Base-by-base conservation (phyloP, 805 yeast genomes). In the Metschnikowia kofuensis region DNA sequence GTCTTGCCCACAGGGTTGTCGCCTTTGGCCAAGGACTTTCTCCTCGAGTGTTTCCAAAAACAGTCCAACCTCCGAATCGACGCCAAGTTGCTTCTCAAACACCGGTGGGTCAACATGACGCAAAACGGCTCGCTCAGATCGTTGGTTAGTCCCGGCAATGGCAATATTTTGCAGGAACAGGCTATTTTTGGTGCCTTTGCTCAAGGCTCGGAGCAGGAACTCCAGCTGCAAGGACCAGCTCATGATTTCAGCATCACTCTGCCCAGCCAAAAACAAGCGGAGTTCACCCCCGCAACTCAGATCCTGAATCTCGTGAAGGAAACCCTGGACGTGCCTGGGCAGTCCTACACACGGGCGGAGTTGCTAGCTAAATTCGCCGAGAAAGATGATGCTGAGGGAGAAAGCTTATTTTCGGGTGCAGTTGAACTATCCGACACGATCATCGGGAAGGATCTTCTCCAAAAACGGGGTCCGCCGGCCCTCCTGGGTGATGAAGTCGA, bases 41-140 rank as follows among this genome's bases (percentile, higher is more conserved):
- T 87, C 11, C 56, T 74, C 44, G 80, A 79, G 52, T 89, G 96
- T 60, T 85, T 88, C 56, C 85, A 83, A 55, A 83, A 83, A 58
- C 84, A 84, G 54, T 88, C 92, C 1, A 70, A 68, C 26, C 63
- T 78, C 27, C 70, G 96, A 48, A 67, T 72, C 2, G 67, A 78
- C 6, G 92, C 92, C 0, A 67, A 67, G 31, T 66, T 76, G 35
- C 69, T 89, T 27, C 63, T 80, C 26, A 62, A 72, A 29, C 91
- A 86, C 60, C 74, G 74, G 15, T 88, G 95, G 96, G 56, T 87
- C 35, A 38, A 27, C 27, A 38, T 26, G 29, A 42, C 9, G 43
- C 43, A 38, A 11, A 44, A 38, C 31, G 35, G n/a, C 34, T 13
- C 34, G 7, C 11, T 13, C 11, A 31, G 13, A 13, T 11, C 13